Conservation (phyloP, 305 asterid species). For the Fraxinus angustifolia region DNA sequence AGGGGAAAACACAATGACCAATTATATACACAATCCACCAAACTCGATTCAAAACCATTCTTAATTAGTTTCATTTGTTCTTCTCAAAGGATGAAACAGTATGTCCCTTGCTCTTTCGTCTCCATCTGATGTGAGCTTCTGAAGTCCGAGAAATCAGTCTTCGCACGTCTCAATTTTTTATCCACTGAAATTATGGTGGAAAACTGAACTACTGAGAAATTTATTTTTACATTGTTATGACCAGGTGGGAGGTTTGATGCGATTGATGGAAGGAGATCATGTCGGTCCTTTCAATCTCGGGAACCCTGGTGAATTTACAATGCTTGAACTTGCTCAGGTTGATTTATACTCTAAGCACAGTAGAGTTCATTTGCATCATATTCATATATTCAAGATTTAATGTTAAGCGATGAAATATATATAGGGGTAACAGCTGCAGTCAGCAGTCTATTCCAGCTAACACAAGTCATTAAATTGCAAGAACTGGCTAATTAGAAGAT, state of each 20-base stretch:
- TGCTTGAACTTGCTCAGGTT: conserved; percentile 90
- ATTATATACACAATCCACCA: too few species aligned
- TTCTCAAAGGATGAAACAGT: not conserved
- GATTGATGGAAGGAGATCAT: conserved; percentile 81
- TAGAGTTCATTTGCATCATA: not conserved
- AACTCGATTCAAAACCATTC: not conserved
- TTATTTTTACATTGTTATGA: not conserved
- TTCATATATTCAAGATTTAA: not conserved
- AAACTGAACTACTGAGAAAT: not conserved
- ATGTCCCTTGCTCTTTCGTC: not conserved
- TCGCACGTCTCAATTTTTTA: not conserved
- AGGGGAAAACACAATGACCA: too few species aligned
- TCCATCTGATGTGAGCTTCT: not conserved
- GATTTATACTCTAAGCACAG: not conserved
- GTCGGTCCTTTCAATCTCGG: conserved; percentile 89
- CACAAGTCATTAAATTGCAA: not conserved
- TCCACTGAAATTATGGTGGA: not conserved
- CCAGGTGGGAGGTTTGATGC: conserved; percentile 78
- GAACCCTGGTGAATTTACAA: conserved; percentile 82
- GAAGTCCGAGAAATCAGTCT: not conserved
- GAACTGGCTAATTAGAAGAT: not conserved
- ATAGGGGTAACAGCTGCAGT: not conserved
- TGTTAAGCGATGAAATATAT: not conserved
- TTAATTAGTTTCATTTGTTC: not conserved
- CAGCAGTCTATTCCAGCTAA: not conserved